Evolutionary conservation across 352 stramenopile genomes (phyloP), one percentile per base, ranked within the genome.

Genomic region (Achlya hypogyna): DNA sequence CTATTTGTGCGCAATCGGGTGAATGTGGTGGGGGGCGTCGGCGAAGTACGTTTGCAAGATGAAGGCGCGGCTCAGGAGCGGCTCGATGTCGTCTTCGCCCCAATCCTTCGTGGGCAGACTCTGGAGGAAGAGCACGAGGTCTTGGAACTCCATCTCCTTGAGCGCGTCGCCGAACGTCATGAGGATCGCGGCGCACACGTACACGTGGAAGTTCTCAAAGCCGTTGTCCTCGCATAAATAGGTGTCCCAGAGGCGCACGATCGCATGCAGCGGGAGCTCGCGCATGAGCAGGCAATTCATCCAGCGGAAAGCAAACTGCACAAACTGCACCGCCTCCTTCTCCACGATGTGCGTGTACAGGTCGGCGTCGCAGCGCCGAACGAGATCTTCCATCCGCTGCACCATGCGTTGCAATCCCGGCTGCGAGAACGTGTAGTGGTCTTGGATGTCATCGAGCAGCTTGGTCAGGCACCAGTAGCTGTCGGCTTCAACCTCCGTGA

Each of bases 181-280:
- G 38, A 99, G 75, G 75, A 99, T 98, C 47, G 96, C 96, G 28
- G 97, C 96, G 75, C 96, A 99, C 40, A 99, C 94, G 80, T 99
- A 99, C 16, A 99, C 95, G 78, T 99, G 97, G 86, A 99, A 99
- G 70, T 93, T 91, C 72, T 99, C 94, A 78, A 99, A 99, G n/a
- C 97, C 96, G 14, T 91, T 97, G 64, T 97, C 95, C 77, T 99
- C 97, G 69, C 87, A 96, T 51, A 99, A 78, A 74, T 99, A 99
- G 3, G 97, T 99, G 82, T 99, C 98, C 97, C 97, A 99, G 31
- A 99, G 80, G 34, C 98, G 90, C 35, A 99, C 86, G 51, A 99
- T 97, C 64, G 91, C 93, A 68, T 86, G 70, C 49, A 99, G 75
- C 56, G 88, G 88, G 52, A 99, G 90, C 74, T 99, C 98, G 35